Conservation (phyloP, 495 filamentous ascomycete species). For the Tuber melanosporum region DNA sequence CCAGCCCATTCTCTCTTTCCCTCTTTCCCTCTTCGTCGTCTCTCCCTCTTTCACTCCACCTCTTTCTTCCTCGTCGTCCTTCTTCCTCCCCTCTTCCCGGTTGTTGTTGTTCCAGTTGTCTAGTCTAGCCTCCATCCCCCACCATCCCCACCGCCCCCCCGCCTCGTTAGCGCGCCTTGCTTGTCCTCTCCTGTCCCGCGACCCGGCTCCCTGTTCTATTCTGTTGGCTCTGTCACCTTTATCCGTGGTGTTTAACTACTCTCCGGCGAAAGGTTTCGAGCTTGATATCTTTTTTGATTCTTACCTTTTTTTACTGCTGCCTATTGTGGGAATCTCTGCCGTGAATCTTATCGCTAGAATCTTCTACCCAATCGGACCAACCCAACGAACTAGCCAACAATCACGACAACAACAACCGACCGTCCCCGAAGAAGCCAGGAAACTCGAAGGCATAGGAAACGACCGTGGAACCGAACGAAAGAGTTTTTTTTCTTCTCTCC, state of each 20-base stretch:
- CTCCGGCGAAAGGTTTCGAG: slow-evolving; percentile 32
- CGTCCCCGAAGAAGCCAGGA: slow-evolving; percentile 15
- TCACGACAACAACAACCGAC: slow-evolving; percentile 10
- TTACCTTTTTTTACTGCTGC: neutral
- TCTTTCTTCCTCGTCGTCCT: slow-evolving; percentile 13
- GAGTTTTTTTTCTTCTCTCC: neutral
- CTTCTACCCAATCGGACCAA: slow-evolving; percentile 19
- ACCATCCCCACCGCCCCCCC: neutral
- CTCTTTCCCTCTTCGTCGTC: slow-evolving; percentile 9
- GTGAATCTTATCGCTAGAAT: slow-evolving; percentile 7
- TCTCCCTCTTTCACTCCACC: slow-evolving; percentile 12
- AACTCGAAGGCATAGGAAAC: neutral
- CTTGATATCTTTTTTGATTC: slow-evolving; percentile 19
- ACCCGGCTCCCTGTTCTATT: neutral
- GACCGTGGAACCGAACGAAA: neutral
- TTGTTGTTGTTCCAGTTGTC: slow-evolving; percentile 24
- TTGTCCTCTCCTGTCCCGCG: neutral
- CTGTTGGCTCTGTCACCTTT: neutral
- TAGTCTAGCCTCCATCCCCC: neutral
- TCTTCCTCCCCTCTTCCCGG: slow-evolving; percentile 23
- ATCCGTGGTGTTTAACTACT: slow-evolving; percentile 36
- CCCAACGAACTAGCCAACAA: slow-evolving; percentile 17
- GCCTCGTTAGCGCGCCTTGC: neutral
- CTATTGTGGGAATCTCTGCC: slow-evolving; percentile 9
- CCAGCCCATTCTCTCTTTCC: slow-evolving; percentile 12